Evolutionary conservation across 2,329 filamentous ascomycete species (phyloP).

Genomic region (Sporothrix schenckii): DNA sequence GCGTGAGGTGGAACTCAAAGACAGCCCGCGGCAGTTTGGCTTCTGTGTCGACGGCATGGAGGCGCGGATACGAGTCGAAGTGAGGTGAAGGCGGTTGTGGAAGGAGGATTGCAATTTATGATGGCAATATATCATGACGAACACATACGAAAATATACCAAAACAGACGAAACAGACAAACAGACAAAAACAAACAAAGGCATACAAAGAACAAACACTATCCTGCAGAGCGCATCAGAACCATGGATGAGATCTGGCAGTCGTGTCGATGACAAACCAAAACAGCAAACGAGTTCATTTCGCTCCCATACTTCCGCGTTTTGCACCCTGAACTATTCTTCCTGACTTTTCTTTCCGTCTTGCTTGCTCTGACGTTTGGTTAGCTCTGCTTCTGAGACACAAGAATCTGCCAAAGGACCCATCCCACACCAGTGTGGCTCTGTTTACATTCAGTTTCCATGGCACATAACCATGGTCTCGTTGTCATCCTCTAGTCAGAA

Average conservation of each 20-base stretch:
- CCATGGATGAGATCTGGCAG: not conserved
- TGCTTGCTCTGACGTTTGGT: not conserved
- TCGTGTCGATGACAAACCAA: not conserved
- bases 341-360: too few relatives aligned
- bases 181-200: too few relatives aligned
- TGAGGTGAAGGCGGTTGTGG: slow-evolving; percentile 33
- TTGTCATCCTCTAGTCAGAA: not conserved
- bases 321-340: not conserved
- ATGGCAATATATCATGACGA: not conserved
- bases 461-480: not conserved
- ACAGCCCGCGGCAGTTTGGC: slow-evolving; percentile 79
- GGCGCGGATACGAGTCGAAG: slow-evolving; percentile 71
- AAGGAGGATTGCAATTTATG: not conserved
- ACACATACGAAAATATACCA: not conserved
- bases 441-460: slow-evolving; percentile 7
- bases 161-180: too few relatives aligned
- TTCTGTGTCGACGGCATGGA: slow-evolving; percentile 78
- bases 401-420: not conserved
- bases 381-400: not conserved
- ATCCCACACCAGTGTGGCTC: not conserved
- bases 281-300: not conserved
- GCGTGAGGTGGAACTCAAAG: slow-evolving; percentile 76
- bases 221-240: not conserved
- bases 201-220: not conserved
- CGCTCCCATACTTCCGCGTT: too few relatives aligned